Evolutionary conservation across 2,329 filamentous ascomycete species (phyloP).

Genomic region (Arthrinium phaeospermum): DNA sequence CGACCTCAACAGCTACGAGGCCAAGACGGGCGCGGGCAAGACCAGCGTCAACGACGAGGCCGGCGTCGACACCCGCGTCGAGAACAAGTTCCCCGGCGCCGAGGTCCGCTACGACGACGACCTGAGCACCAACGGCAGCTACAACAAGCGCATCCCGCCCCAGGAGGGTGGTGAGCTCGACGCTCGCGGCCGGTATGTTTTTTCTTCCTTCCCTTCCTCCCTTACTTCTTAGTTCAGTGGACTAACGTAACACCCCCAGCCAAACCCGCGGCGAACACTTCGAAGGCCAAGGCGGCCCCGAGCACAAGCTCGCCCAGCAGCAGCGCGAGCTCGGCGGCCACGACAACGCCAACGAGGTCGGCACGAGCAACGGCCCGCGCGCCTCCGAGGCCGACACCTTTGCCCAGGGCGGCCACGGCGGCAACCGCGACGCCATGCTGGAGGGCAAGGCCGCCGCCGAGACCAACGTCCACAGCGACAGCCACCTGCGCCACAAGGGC

Average conservation of each 20-base stretch:
- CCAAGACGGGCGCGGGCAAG: constrained; percentile 51
- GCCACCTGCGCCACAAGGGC: constrained; percentile 42
- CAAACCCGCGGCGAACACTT: constrained; percentile 51
- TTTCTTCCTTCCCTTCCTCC: not conserved
- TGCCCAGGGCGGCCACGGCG: constrained; percentile 30
- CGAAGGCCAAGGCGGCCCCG: constrained; percentile 49
- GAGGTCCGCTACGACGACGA: constrained; percentile 48
- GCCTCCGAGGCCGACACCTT: constrained; percentile 38
- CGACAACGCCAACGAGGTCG: constrained; percentile 39
- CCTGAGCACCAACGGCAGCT: constrained; percentile 51
- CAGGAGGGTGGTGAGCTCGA: constrained; percentile 52
- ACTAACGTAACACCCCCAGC: constrained; percentile 35
- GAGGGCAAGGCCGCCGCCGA: constrained; percentile 45
- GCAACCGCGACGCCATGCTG: constrained; percentile 35
- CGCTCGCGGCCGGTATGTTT: constrained; percentile 49
- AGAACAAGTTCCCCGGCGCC: constrained; percentile 50
- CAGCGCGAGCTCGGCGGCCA: constrained; percentile 40
- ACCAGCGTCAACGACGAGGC: constrained; percentile 46
- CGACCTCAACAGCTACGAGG: constrained; percentile 54
- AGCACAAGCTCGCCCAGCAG: constrained; percentile 44
- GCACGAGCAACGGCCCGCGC: constrained; percentile 21
- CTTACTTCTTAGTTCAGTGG: too few relatives aligned
- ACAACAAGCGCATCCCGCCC: constrained; percentile 52
- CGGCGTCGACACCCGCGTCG: constrained; percentile 48
- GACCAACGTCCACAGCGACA: constrained; percentile 41